phyloP scores from a whole-genome alignment of 2,329 filamentous ascomycete genomes.

The Iodosphaeria phyllophila region DNA sequence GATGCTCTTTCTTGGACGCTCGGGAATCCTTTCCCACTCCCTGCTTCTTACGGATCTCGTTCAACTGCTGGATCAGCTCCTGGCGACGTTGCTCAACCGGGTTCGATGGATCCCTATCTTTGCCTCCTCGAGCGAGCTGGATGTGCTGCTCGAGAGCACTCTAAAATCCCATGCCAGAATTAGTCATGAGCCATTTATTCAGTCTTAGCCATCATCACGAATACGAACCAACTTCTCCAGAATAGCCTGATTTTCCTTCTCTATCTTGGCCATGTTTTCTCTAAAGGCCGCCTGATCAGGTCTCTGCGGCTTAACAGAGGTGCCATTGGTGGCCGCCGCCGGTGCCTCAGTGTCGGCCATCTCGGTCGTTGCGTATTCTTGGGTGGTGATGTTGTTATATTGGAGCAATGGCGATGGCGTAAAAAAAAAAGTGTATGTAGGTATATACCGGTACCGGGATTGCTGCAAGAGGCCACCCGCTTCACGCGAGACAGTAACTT shows the following conservation, averaged over 20 bases:
- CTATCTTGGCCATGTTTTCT: slow-evolving; percentile 55
- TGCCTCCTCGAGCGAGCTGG: slow-evolving; percentile 58
- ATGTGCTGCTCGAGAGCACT: slow-evolving; percentile 78
- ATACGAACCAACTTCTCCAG: slow-evolving; percentile 35
- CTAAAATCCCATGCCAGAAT: slow-evolving; percentile 28
- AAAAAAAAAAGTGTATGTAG: slow-evolving; percentile 1
- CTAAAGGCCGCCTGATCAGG: slow-evolving; percentile 79
- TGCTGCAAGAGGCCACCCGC: too few species aligned
- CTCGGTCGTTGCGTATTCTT: slow-evolving; percentile 24
- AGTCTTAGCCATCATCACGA: too few species aligned
- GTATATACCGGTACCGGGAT: slow-evolving; percentile 1
- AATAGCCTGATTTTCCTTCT: slow-evolving; percentile 68
- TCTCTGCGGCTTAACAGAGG: slow-evolving; percentile 52
- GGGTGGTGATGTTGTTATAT: background rate
- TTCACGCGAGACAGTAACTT: too few species aligned
- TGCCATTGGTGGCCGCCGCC: slow-evolving; percentile 22
- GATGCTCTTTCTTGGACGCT: slow-evolving; percentile 63
- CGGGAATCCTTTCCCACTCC: slow-evolving; percentile 71
- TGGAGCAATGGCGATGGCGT: too few species aligned
- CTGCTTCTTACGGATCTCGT: slow-evolving; percentile 74
- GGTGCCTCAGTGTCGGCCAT: slow-evolving; percentile 23
- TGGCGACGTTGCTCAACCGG: slow-evolving; percentile 67
- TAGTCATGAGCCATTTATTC: background rate
- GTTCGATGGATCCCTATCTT: slow-evolving; percentile 59
- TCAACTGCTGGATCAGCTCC: slow-evolving; percentile 67